Base-by-base conservation (phyloP, 345 rosid species). In the Syzygium aqueum region DNA sequence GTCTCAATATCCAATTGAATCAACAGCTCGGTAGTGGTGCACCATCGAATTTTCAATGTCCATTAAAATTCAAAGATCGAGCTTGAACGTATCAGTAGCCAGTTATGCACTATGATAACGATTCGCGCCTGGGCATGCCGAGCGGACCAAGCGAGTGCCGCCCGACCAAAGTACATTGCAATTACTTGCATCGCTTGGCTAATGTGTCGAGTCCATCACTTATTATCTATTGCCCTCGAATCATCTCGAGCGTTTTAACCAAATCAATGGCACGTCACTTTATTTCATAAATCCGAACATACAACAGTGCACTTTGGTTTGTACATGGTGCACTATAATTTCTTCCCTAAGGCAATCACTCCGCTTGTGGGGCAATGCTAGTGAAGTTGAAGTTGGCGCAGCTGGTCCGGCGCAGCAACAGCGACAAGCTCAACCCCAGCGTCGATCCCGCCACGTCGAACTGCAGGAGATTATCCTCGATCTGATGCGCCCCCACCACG, bases 21-120 rank as follows among this genome's bases (percentile, higher is more conserved):
- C 1, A 3, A 59, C 27, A 14, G 12, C 0, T 25, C n/a, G n/a
- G n/a, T 11, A 57, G 0, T 57, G 0, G 7, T 57, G 0, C n/a
- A 11, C 1, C 6, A 43, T 43, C 46, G 1, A 43, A 43, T 43
- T 43, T 43, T 5, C 46, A 43, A 43, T 6, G 46, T 43, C 46
- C 46, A 43, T 43, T 43, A 43, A 43, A 43, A 43, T 43, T 43
- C 7, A 43, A 43, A 43, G 7, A 43, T 43, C 46, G 46, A 43
- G 7, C 7, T 43, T 43, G 46, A 43, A 43, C 46, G 5, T 43
- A 43, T 43, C 7, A 5, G 46, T 43, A 43, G 46, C 46, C 46
- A 43, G 5, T 6, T 5, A 43, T 5, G 46, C 46, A 43, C 7
- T 43, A 43, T 43, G 43, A 40, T 40, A 4, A 40, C 4, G 46